These are phyloP conservation scores for Geosiphon pyriformis DNA, from an alignment of 192 early-diverging fungal genomes.

Conservation along the genomic window DNA sequence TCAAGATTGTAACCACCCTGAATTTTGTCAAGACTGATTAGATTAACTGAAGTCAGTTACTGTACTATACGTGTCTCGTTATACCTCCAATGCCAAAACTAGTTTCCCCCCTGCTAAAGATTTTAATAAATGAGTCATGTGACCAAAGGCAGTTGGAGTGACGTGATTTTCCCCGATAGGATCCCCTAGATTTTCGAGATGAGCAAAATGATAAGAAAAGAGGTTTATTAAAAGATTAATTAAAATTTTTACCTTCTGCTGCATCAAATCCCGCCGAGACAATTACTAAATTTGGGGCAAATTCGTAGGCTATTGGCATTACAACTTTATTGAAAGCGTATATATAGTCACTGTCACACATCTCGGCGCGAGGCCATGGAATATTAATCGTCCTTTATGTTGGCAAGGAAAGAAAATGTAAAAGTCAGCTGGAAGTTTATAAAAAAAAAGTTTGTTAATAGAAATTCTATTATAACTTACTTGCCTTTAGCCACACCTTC, in stretches of 20 bases:
- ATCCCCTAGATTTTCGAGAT: slow-evolving; percentile 48
- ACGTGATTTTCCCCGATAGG: slow-evolving; percentile 78
- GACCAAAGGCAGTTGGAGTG: slow-evolving; percentile 73
- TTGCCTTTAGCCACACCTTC: slow-evolving; percentile 49
- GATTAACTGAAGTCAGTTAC: no score
- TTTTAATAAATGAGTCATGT: slow-evolving; percentile 82
- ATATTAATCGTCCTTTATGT: slow-evolving; percentile 74
- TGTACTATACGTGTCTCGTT: no score
- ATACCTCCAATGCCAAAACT: slow-evolving; percentile 74
- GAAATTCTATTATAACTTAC: slow-evolving; percentile 32
- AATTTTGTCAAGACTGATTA: not conserved
- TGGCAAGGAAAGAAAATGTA: not conserved
- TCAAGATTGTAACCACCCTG: slow-evolving; percentile 81
- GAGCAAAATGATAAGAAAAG: not conserved
- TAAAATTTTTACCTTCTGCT: slow-evolving; percentile 42
- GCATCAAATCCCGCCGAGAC: slow-evolving; percentile 93
- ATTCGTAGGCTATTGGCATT: slow-evolving; percentile 80
- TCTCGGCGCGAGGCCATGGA: slow-evolving; percentile 69
- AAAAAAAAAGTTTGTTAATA: slow-evolving; percentile 1
- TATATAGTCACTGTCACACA: slow-evolving; percentile 84
- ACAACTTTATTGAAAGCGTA: slow-evolving; percentile 74
- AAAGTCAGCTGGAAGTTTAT: not conserved
- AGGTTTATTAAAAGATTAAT: not conserved
- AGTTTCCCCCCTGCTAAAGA: slow-evolving; percentile 63
- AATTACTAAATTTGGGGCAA: slow-evolving; percentile 75